A percentile compares a stretch with the other conserved stretches of the same genome.
phyloP scores from a whole-genome alignment of 768 basidiomycete species.

The Tylopilus rubrobrunneus region DNA sequence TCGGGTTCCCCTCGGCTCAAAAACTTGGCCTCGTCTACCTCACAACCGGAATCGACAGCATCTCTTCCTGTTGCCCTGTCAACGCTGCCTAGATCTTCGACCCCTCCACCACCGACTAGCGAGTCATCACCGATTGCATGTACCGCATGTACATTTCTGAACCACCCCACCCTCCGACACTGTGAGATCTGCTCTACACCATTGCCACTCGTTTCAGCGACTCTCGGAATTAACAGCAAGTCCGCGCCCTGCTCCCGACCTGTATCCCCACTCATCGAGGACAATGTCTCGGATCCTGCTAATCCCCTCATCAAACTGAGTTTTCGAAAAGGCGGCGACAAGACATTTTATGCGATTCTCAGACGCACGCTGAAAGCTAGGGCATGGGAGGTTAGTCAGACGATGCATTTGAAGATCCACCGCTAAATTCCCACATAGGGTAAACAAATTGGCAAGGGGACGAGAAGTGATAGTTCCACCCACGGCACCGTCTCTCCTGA shows the following conservation, averaged over 20 bases:
- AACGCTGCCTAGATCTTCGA: slow-evolving; percentile 16
- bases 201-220: slow-evolving; percentile 39
- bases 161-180: slow-evolving; percentile 62
- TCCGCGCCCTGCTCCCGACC: slow-evolving; percentile 69
- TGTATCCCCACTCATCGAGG: slow-evolving; percentile 40
- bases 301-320: slow-evolving; percentile 71
- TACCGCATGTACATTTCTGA: slow-evolving; percentile 88
- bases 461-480: slow-evolving; percentile 20
- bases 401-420: neutral
- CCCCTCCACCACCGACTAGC: slow-evolving; percentile 20
- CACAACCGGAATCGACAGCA: slow-evolving; percentile 38
- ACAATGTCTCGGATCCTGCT: slow-evolving; percentile 25
- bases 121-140: slow-evolving; percentile 52
- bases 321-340: slow-evolving; percentile 90
- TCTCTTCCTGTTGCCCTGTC: slow-evolving; percentile 26
- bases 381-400: slow-evolving; percentile 63
- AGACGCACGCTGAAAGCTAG: slow-evolving; percentile 67
- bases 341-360: slow-evolving; percentile 72
- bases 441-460: slow-evolving; percentile 25
- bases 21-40: slow-evolving; percentile 36
- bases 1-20: slow-evolving; percentile 23
- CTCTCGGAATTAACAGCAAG: slow-evolving; percentile 35
- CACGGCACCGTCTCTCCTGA: slow-evolving; percentile 17
- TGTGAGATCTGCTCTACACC: slow-evolving; percentile 89
- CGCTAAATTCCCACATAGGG: slow-evolving; percentile 19